phyloP scores from a whole-genome alignment of 1,284 basidiomycete species.

The Sporisorium sorghi region DNA sequence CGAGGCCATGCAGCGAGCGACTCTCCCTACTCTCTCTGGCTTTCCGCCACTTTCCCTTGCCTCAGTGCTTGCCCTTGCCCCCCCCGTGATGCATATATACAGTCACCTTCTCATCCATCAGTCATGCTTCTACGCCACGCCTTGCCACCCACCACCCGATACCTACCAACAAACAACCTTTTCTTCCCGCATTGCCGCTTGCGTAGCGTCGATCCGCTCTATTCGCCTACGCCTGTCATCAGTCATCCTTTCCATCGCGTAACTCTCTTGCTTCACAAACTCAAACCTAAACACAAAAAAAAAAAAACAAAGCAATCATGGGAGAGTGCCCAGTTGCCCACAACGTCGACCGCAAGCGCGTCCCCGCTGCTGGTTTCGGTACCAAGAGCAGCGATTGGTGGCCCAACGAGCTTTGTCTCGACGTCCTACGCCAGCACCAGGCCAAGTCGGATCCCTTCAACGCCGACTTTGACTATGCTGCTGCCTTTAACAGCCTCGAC shows the following conservation, averaged over 20 bases:
- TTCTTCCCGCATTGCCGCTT: no score
- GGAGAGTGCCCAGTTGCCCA: conserved; percentile 46
- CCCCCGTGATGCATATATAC: no score
- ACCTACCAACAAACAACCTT: no score
- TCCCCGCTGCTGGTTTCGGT: conserved; percentile 34
- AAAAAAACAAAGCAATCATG: conserved; percentile 15
- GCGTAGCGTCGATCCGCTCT: conserved; percentile 1
- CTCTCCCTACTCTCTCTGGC: no score
- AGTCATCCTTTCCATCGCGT: conserved; percentile 1
- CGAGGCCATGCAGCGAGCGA: no score
- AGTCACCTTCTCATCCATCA: no score
- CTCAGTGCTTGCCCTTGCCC: no score
- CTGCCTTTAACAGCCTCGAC: conserved; percentile 45
- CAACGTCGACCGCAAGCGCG: conserved; percentile 39
- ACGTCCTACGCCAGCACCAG: conserved; percentile 46
- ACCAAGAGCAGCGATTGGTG: conserved; percentile 46
- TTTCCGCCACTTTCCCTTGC: no score
- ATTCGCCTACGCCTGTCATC: conserved; percentile 12
- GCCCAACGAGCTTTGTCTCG: conserved; percentile 39
- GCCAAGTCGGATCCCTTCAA: conserved; percentile 36
- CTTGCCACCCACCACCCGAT: no score
- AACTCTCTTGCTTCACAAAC: not conserved
- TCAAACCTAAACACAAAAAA: not conserved
- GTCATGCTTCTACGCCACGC: no score
- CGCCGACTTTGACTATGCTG: conserved; percentile 38